A percentile compares a stretch with the other conserved stretches of the same genome.
phyloP scores from a whole-genome alignment of 1,284 basidiomycete species.

The Marasmius oreades region DNA sequence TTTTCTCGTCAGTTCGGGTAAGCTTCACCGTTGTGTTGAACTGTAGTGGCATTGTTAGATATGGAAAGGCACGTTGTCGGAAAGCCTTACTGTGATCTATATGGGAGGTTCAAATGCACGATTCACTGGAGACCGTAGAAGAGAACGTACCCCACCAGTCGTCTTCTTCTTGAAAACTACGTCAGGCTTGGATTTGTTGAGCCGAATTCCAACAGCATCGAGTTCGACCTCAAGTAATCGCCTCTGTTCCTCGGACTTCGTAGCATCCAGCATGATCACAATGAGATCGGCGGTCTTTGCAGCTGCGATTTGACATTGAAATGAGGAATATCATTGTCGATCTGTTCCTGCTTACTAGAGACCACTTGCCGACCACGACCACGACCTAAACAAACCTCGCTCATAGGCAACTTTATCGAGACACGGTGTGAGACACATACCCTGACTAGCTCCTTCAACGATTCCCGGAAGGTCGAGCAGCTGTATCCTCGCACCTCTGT shows the following conservation, averaged over 20 bases:
- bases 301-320: constrained; percentile 35
- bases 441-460: constrained; percentile 93
- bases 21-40: constrained; percentile 89
- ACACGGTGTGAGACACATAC: constrained; percentile 24
- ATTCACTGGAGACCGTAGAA: not conserved
- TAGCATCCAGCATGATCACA: constrained; percentile 93
- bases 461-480: constrained; percentile 96
- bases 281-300: constrained; percentile 97
- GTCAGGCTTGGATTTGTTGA: constrained; percentile 90
- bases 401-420: not conserved
- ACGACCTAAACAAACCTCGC: not conserved
- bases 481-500: constrained; percentile 91
- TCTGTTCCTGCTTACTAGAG: constrained; percentile 48
- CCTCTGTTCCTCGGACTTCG: constrained; percentile 93
- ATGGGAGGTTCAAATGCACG: not conserved
- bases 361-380: constrained; percentile 64
- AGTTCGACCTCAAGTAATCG: constrained; percentile 87
- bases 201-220: constrained; percentile 93
- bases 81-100: constrained; percentile 49
- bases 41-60: constrained; percentile 32
- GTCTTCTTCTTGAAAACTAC: constrained; percentile 84
- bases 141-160: constrained; percentile 78
- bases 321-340: constrained; percentile 6
- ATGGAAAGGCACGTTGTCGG: constrained; percentile 3
- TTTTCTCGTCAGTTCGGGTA: constrained; percentile 94